These are phyloP conservation scores for Ophioceras dolichostomum DNA, from an alignment of 2,329 filamentous ascomycete species.

Conservation along the genomic window DNA sequence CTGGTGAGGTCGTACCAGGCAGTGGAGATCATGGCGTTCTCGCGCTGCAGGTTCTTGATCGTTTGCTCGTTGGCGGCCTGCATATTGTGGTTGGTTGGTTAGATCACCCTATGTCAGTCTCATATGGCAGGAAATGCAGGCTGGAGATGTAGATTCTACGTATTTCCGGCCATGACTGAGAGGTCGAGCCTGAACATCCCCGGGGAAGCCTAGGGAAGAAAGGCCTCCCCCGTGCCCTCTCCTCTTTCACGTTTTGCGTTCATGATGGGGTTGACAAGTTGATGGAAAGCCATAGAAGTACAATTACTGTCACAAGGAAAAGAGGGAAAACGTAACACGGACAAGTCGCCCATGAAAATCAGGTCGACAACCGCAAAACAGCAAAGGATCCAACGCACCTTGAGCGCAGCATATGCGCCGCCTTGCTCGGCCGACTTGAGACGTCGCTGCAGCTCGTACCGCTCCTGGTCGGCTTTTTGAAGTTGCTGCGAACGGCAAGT, in stretches of 20 bases:
- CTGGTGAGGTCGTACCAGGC: conserved; percentile 78
- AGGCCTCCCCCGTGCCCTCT: too few species aligned
- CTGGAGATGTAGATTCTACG: too few species aligned
- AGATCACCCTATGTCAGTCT: too few species aligned
- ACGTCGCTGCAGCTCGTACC: conserved; percentile 40
- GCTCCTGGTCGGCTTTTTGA: conserved; percentile 44
- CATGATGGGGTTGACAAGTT: too few species aligned
- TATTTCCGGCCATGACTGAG: too few species aligned
- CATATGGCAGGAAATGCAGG: not conserved
- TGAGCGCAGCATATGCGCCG: conserved; percentile 34
- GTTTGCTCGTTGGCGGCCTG: conserved; percentile 39
- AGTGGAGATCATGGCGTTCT: conserved; percentile 68
- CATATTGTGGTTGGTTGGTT: not conserved
- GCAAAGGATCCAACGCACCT: conserved; percentile 28
- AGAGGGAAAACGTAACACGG: not conserved
- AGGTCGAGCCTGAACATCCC: too few species aligned
- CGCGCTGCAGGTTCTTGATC: conserved; percentile 60
- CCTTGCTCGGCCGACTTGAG: conserved; percentile 40
- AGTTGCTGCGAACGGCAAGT: too few species aligned
- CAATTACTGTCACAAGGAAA: not conserved
- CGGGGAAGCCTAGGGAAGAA: too few species aligned
- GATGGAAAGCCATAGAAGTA: too few species aligned
- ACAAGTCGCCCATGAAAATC: not conserved
- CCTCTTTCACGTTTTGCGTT: too few species aligned
- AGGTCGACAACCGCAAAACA: conserved; percentile 1